Evolutionary conservation across 352 stramenopile genomes (phyloP).

Genomic region (Thalassiosira tumida): DNA sequence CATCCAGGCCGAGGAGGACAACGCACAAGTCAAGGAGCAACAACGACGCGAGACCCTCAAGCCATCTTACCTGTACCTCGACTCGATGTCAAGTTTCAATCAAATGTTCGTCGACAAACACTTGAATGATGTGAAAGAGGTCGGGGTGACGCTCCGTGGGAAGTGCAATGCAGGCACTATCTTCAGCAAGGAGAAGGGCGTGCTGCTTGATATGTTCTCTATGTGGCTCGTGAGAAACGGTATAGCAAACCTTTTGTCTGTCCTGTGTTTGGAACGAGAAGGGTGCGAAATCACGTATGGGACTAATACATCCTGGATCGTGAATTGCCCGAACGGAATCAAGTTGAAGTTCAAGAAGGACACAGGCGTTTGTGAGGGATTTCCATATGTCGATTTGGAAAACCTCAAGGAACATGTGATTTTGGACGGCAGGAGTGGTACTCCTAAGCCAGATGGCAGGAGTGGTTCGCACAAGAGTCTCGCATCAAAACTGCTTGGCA

Average conservation of each 20-base stretch:
- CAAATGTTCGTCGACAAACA: background rate
- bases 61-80: background rate
- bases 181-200: background rate
- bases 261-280: background rate
- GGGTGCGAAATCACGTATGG: background rate
- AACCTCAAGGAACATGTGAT: background rate
- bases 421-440: background rate
- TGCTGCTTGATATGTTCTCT: background rate
- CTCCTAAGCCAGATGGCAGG: background rate
- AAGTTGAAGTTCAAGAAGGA: background rate
- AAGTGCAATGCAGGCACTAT: background rate
- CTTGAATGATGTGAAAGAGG: background rate
- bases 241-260: constrained; percentile 1
- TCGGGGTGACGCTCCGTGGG: background rate
- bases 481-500: constrained; percentile 11
- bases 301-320: background rate
- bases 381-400: background rate
- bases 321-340: background rate
- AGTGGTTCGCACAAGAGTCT: background rate
- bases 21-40: background rate
- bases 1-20: background rate
- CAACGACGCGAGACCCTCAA: background rate
- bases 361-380: background rate
- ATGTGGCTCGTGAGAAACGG: constrained; percentile 2
- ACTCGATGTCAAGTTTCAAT: background rate